Evolutionary conservation across 2,329 filamentous ascomycete genomes (phyloP).

Genomic region (Aspergillus spinulosporus): DNA sequence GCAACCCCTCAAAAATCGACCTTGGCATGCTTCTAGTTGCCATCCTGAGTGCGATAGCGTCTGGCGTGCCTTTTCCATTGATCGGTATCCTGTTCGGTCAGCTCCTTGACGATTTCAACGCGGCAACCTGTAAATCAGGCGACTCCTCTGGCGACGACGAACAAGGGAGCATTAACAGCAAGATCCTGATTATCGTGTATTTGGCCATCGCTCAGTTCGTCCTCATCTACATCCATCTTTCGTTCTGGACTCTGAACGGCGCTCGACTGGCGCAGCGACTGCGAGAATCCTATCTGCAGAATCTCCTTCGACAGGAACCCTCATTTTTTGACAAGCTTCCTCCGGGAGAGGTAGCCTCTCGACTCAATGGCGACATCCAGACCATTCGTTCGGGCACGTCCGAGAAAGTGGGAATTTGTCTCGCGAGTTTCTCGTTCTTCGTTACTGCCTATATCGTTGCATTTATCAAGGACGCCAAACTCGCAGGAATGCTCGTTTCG

Average conservation of each 20-base stretch:
- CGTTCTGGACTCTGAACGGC: conserved; percentile 65
- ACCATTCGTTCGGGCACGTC: conserved; percentile 67
- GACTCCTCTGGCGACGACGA: conserved; percentile 20
- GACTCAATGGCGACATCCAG: conserved; percentile 66
- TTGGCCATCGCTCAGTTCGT: conserved; percentile 64
- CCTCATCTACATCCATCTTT: conserved; percentile 64
- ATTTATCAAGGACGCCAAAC: conserved; percentile 62
- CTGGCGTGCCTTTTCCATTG: conserved; percentile 44
- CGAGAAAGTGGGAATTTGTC: conserved; percentile 68
- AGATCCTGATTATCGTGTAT: conserved; percentile 63
- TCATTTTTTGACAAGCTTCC: conserved; percentile 64
- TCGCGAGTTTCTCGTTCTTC: conserved; percentile 65
- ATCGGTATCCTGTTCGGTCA: conserved; percentile 44
- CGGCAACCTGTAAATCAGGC: conserved; percentile 28
- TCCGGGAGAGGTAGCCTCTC: conserved; percentile 63
- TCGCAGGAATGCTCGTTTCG: conserved; percentile 65
- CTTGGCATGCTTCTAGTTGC: conserved; percentile 30
- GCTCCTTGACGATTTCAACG: conserved; percentile 43
- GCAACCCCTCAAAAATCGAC: conserved; percentile 37
- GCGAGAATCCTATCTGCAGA: conserved; percentile 60
- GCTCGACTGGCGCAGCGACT: conserved; percentile 64
- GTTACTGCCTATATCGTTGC: conserved; percentile 66
- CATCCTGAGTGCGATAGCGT: conserved; percentile 34
- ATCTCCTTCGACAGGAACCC: conserved; percentile 61
- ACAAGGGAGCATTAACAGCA: conserved; percentile 45